Evolutionary conservation across 2,329 filamentous ascomycete species (phyloP).

Genomic region (Penicillium oxalicum): DNA sequence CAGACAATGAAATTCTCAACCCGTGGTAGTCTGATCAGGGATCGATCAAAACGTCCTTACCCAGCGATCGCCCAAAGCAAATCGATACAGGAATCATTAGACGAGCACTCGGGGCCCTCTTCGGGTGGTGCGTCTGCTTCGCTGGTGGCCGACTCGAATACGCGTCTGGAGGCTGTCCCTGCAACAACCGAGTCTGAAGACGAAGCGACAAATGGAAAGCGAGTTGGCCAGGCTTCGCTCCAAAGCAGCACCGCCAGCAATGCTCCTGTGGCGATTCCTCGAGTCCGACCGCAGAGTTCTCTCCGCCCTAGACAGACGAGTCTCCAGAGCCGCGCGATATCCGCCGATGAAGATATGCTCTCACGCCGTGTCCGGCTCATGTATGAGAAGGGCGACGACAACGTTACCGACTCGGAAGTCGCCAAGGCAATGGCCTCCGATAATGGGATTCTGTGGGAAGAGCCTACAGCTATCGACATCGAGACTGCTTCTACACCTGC

Average conservation of each 20-base stretch:
- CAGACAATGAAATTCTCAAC: constrained; percentile 54
- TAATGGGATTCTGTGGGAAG: constrained; percentile 39
- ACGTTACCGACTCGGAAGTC: constrained; percentile 41
- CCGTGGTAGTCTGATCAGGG: constrained; percentile 54
- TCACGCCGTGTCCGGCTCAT: constrained; percentile 58
- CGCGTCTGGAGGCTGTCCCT: constrained; percentile 6
- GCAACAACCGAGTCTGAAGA: neutral
- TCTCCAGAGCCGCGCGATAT: constrained; percentile 47
- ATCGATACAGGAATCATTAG: constrained; percentile 3
- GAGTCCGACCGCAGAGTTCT: constrained; percentile 31
- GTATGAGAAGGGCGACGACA: constrained; percentile 58
- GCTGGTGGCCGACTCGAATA: constrained; percentile 19
- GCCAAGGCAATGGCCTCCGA: constrained; percentile 33
- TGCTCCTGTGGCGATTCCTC: constrained; percentile 20
- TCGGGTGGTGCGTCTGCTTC: constrained; percentile 6
- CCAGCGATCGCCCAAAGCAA: constrained; percentile 16
- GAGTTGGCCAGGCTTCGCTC: no score
- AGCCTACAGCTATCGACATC: constrained; percentile 25
- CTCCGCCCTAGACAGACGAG: constrained; percentile 34
- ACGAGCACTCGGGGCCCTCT: constrained; percentile 6
- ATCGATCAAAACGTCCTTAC: constrained; percentile 34
- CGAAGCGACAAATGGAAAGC: constrained; percentile 4
- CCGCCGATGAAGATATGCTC: constrained; percentile 58
- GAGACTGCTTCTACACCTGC: constrained; percentile 25
- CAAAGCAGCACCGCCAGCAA: neutral